Percentiles rank a stretch among this genome's conserved stretches.
These are phyloP conservation scores for Daldinia sp. DNA, from an alignment of 2,329 filamentous ascomycete species.

Conservation along the genomic window DNA sequence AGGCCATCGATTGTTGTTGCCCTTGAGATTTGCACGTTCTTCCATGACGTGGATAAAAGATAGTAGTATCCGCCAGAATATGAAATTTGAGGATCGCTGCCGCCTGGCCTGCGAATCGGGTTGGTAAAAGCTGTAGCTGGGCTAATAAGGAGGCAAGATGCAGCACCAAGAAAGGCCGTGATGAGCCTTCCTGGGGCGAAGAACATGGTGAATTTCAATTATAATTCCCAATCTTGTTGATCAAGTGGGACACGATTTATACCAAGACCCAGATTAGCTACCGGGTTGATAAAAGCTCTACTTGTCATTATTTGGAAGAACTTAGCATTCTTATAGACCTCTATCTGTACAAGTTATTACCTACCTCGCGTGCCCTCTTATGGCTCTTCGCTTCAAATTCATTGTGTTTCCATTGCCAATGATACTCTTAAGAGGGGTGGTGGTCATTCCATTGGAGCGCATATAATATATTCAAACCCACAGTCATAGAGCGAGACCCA, in stretches of 20 bases:
- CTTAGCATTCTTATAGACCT: conserved; percentile 5
- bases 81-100: conserved; percentile 66
- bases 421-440: conserved; percentile 2
- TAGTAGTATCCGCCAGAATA: conserved; percentile 67
- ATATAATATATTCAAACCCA: conserved; percentile 7
- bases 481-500: conserved; percentile 4
- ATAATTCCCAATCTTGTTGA: not conserved
- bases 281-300: not conserved
- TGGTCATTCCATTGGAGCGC: conserved; percentile 24
- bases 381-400: not conserved
- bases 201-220: conserved; percentile 22
- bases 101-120: conserved; percentile 62
- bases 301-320: not conserved
- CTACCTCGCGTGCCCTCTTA: not conserved
- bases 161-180: conserved; percentile 33
- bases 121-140: conserved; percentile 59
- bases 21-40: conserved; percentile 65
- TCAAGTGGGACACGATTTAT: not conserved
- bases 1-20: conserved; percentile 66
- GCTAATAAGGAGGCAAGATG: conserved; percentile 38
- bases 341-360: not conserved
- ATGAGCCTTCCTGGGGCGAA: conserved; percentile 14
- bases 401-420: not conserved
- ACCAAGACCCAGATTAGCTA: not conserved
- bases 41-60: conserved; percentile 68